These are phyloP conservation scores for Sonneratia alba DNA, from an alignment of 345 rosid species.

Conservation along the genomic window DNA sequence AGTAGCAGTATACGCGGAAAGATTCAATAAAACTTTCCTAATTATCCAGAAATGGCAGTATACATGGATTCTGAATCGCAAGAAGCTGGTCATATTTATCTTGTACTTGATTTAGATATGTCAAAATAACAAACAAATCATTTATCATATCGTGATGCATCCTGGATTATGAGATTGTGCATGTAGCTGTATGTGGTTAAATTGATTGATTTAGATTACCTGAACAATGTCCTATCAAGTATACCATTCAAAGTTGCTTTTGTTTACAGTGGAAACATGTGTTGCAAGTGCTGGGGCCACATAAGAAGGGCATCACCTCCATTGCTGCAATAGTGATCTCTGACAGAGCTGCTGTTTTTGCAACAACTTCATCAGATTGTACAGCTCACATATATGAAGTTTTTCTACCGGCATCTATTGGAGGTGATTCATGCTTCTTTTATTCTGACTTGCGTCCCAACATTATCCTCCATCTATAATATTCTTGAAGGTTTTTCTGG, in stretches of 20 bases:
- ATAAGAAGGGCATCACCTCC: conserved; percentile 86
- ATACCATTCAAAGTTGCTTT: neutral
- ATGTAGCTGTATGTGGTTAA: neutral
- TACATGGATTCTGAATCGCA: neutral
- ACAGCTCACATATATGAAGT: conserved; percentile 55
- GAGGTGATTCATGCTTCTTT: conserved; percentile 27
- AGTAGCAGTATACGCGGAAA: neutral
- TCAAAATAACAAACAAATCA: neutral
- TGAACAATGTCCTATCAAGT: neutral
- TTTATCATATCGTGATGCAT: neutral
- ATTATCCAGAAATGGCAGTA: neutral
- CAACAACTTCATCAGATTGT: conserved; percentile 83
- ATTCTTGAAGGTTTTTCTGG: neutral
- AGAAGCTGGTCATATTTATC: conserved; percentile 3
- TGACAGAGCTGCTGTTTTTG: conserved; percentile 49
- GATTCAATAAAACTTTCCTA: too few species aligned
- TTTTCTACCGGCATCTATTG: conserved; percentile 34
- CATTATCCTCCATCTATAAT: neutral
- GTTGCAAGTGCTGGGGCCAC: conserved; percentile 57
- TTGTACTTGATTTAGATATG: neutral
- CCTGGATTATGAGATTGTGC: neutral
- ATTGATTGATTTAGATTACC: neutral
- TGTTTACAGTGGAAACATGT: conserved; percentile 62
- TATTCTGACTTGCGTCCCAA: neutral
- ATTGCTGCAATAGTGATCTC: conserved; percentile 62